Conservation (phyloP, 2,329 filamentous ascomycete species). For the Neobulgaria alba region DNA sequence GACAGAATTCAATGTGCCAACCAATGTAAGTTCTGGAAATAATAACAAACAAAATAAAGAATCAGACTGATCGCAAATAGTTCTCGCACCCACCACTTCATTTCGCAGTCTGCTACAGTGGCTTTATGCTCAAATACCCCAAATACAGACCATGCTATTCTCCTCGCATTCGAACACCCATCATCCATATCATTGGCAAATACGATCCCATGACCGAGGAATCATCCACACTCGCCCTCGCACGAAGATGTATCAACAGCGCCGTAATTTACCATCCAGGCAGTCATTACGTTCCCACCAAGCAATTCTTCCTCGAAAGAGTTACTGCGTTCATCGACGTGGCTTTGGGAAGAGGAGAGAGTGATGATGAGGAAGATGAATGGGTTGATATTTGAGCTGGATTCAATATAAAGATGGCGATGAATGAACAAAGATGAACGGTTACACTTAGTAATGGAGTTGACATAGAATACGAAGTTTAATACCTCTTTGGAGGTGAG, state of each 20-base stretch:
- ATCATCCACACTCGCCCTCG: background rate
- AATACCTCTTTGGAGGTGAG: too few species aligned
- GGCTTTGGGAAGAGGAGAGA: background rate
- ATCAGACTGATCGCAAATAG: background rate
- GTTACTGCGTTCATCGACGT: background rate
- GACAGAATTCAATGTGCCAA: background rate
- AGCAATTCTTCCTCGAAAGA: background rate
- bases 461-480: too few species aligned
- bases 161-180: slow-evolving; percentile 3
- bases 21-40: background rate
- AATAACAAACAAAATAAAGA: background rate
- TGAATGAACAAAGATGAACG: too few species aligned
- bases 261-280: slow-evolving; percentile 6
- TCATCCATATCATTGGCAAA: slow-evolving; percentile 5
- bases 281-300: slow-evolving; percentile 3
- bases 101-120: slow-evolving; percentile 6
- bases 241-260: slow-evolving; percentile 1
- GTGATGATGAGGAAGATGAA: background rate
- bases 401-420: too few species aligned
- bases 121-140: slow-evolving; percentile 5
- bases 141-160: slow-evolving; percentile 4
- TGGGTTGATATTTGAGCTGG: slow-evolving; percentile 2
- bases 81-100: slow-evolving; percentile 1
- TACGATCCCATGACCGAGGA: slow-evolving; percentile 5
- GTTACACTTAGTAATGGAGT: too few species aligned